Evolutionary conservation across 129 eudicot genomes (phyloP).

Genomic region (sunflower (Helianthus annuus)): HanXRQr2.0-SUNRISE NC_035436.2:175076827-175077326

Average conservation of each 20-base stretch:
- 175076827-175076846: conserved; percentile 65
- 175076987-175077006: background rate
- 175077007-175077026: background rate
- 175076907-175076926: background rate
- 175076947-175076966: conserved; percentile 3
- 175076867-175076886: conserved; percentile 4
- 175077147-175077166: conserved; percentile 89
- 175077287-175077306: conserved; percentile 80
- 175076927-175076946: background rate
- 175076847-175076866: conserved; percentile 60
- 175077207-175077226: background rate
- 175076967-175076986: background rate
- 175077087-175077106: background rate
- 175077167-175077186: conserved; percentile 83
- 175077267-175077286: conserved; percentile 68
- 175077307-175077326: conserved; percentile 81
- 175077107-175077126: background rate
- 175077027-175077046: background rate
- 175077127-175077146: conserved; percentile 58
- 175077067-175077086: too few species aligned
- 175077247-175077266: background rate
- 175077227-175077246: background rate
- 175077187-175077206: conserved; percentile 66
- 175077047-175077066: background rate
- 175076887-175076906: conserved; percentile 6